Base-by-base conservation (phyloP, 2,329 filamentous ascomycete genomes). In the Sporothrix brunneoviolacea region DNA sequence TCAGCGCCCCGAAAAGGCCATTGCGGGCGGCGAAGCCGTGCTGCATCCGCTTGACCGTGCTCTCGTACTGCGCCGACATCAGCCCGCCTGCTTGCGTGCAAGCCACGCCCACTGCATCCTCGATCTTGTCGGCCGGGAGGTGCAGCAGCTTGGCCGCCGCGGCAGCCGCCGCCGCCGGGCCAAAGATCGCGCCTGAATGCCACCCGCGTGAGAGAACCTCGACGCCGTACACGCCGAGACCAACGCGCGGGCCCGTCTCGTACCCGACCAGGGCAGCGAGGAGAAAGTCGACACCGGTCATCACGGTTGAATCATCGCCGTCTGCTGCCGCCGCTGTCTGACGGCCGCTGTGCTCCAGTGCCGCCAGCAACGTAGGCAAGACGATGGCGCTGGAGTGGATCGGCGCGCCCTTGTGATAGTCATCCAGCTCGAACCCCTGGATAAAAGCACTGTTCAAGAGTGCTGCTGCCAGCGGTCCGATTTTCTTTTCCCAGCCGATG, bases 1-100 rank as follows among this genome's bases (percentile, higher is more conserved):
- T 53, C 3, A 73, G 48, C 0, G 68, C 64, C 0, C 59, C 67
- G 15, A 73, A 62, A 0, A 73, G 61, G 1, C 70, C 70, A 50
- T 68, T 72, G 7, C 70, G 64, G 6, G 70, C 64, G 0, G 70
- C 69, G 53, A 74, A 73, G 5, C 64, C 70, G 52, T 73, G 70
- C 55, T 73, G 70, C 65, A 73, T 69, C 2, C 69, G 65, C 57
- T 73, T 74, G 1, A 67, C 63, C 51, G 67, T 64, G n/a, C 65
- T 64, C 39, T 67, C 70, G 50, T 65, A 72, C 52, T 71, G 66
- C 4, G 68, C 70, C 3, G 64, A 62, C 67, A 72, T 72, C 5
- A 70, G 56, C 2, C 66, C 67, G 37, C 66, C 58, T 4, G 64
- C 64, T 51, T 72, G 67, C 0, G 65, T 70, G 48, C 64, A 69